Percentiles rank a stretch among this genome's conserved stretches.
phyloP scores from a whole-genome alignment of 805 yeast genomes.

The Suhomyces tanzawaensis region DNA sequence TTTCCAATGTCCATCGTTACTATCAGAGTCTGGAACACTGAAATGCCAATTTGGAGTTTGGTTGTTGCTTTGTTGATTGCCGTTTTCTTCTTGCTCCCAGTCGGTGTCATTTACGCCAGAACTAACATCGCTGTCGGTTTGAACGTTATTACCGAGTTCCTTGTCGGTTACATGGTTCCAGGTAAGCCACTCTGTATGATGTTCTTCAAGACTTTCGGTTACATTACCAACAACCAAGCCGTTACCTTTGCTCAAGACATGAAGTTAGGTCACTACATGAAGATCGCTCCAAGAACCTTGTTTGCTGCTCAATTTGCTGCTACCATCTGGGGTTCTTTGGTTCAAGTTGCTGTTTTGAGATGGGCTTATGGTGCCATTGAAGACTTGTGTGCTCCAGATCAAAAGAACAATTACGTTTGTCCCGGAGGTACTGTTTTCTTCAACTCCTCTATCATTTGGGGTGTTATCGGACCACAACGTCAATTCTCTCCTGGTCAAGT shows the following conservation, averaged over 20 bases:
- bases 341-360: constrained; percentile 40
- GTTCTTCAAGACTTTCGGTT: constrained; percentile 48
- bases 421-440: constrained; percentile 42
- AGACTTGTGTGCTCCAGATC: constrained; percentile 30
- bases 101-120: constrained; percentile 35
- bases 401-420: constrained; percentile 35
- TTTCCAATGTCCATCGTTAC: constrained; percentile 39
- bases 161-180: constrained; percentile 44
- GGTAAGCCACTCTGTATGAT: constrained; percentile 50
- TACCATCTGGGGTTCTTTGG: constrained; percentile 42
- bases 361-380: constrained; percentile 40
- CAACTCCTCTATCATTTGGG: constrained; percentile 46
- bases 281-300: constrained; percentile 37
- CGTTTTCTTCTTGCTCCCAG: constrained; percentile 38
- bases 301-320: constrained; percentile 45
- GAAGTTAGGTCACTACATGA: constrained; percentile 46
- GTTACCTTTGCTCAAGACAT: constrained; percentile 47
- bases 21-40: constrained; percentile 38
- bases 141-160: constrained; percentile 43
- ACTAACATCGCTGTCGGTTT: constrained; percentile 40
- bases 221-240: constrained; percentile 49
- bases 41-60: constrained; percentile 43
- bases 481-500: constrained; percentile 15
- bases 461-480: constrained; percentile 35
- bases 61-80: constrained; percentile 40